phyloP scores from a whole-genome alignment of 176 grass and related monocot species.

The Bonia amplexicaulis region DNA sequence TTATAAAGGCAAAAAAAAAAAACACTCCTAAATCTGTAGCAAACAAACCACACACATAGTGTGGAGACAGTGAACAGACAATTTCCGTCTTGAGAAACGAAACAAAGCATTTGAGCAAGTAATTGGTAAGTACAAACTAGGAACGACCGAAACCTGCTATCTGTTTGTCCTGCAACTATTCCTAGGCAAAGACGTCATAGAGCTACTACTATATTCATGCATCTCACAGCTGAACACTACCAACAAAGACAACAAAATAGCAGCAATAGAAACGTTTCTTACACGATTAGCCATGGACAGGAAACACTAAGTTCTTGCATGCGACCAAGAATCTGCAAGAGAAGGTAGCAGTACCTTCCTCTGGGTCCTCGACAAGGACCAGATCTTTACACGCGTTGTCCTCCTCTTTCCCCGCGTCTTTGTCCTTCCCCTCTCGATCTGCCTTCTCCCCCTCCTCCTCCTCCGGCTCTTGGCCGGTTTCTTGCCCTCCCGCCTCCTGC shows the following conservation, averaged over 20 bases:
- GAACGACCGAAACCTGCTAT: not conserved
- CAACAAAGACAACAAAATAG: conserved; percentile 6
- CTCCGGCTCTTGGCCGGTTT: not conserved
- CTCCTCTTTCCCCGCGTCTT: not conserved
- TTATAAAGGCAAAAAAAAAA: not conserved
- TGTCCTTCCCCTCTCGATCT: conserved; percentile 19
- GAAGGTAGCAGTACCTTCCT: conserved; percentile 23
- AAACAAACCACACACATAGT: not conserved
- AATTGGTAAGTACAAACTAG: not conserved
- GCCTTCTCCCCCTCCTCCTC: not conserved
- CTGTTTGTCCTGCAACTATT: conserved; percentile 3
- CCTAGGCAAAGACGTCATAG: not conserved
- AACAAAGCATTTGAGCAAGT: not conserved
- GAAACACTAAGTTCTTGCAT: not conserved
- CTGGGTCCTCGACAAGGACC: conserved; percentile 33
- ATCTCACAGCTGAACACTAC: not conserved
- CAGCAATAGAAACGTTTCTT: not conserved
- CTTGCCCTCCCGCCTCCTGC: not conserved
- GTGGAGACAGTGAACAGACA: not conserved
- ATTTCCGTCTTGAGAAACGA: not conserved
- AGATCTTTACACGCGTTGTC: conserved; percentile 21
- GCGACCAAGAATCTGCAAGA: not conserved
- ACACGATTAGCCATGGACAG: not conserved
- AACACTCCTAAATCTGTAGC: not conserved
- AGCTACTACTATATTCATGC: not conserved